Evolutionary conservation across 1,139 yeast species (phyloP).

Genomic region (Hyphopichia buzzinii): DNA sequence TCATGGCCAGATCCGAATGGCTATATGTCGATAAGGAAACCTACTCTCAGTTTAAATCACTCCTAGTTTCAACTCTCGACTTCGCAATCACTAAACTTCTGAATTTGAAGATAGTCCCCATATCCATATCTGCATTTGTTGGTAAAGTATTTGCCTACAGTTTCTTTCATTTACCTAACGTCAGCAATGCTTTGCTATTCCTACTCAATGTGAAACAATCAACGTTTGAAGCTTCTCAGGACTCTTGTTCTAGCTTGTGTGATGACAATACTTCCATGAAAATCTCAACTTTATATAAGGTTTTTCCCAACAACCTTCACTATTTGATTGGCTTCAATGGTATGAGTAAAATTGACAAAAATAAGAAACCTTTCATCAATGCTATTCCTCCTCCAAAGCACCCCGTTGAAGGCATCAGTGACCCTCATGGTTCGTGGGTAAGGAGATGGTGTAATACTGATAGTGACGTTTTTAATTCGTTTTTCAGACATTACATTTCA

Average conservation of each 20-base stretch:
- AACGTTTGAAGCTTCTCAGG: constrained; percentile 17
- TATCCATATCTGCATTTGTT: constrained; percentile 67
- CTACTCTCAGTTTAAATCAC: constrained; percentile 23
- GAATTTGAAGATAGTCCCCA: constrained; percentile 52
- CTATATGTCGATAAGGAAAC: constrained; percentile 18
- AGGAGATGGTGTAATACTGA: constrained; percentile 48
- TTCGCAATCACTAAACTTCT: constrained; percentile 52
- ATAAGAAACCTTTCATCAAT: constrained; percentile 29
- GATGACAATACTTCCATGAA: background rate
- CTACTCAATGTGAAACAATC: constrained; percentile 55
- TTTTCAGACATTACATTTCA: constrained; percentile 63
- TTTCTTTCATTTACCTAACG: constrained; percentile 59
- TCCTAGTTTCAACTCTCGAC: constrained; percentile 54
- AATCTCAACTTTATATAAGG: constrained; percentile 9
- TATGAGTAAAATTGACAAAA: constrained; percentile 17
- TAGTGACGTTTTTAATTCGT: constrained; percentile 72
- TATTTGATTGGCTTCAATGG: constrained; percentile 38
- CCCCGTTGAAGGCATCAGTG: constrained; percentile 56
- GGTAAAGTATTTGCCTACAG: constrained; percentile 77
- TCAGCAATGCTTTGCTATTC: constrained; percentile 61
- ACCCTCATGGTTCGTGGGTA: constrained; percentile 70
- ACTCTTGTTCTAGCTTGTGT: background rate
- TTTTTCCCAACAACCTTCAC: constrained; percentile 42
- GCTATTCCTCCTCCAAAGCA: constrained; percentile 49
- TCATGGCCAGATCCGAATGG: constrained; percentile 70